These are phyloP conservation scores for Lanmaoa pseudosensibilis DNA, from an alignment of 768 basidiomycete genomes.

Conservation along the genomic window DNA sequence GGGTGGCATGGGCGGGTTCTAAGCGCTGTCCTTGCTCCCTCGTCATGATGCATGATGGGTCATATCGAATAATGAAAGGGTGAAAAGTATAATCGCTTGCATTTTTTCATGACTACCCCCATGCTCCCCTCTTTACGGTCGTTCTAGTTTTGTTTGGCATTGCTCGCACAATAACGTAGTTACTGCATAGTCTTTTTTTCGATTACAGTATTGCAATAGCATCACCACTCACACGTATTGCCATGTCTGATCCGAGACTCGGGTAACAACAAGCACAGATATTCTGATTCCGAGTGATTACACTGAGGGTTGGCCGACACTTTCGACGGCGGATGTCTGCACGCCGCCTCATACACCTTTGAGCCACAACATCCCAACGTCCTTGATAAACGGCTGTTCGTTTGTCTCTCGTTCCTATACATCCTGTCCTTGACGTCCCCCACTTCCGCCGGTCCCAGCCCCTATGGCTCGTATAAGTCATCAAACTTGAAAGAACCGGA, in stretches of 20 bases:
- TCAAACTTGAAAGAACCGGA: no score
- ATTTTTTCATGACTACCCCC: neutral
- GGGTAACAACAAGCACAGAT: neutral
- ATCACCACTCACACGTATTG: neutral
- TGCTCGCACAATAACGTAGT: neutral
- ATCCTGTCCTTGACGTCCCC: no score
- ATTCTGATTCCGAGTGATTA: neutral
- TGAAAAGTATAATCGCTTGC: slow-evolving; percentile 12
- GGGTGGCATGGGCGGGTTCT: slow-evolving; percentile 55
- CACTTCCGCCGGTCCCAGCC: no score
- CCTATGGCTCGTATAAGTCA: no score
- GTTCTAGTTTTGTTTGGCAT: neutral
- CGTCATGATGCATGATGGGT: neutral
- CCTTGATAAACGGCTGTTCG: no score
- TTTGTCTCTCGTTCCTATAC: no score
- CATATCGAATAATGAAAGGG: neutral
- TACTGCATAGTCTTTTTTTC: neutral
- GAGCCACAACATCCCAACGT: no score
- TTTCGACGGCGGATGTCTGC: no score
- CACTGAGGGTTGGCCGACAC: no score
- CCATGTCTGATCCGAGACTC: no score
- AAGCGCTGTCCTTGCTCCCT: slow-evolving; percentile 4
- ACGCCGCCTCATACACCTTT: no score
- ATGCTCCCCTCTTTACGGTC: no score
- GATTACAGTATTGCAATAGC: neutral